Evolutionary conservation across 2,329 filamentous ascomycete genomes (phyloP), one percentile per base, ranked within the genome.

Genomic region (Claviceps pazoutovae): DNA sequence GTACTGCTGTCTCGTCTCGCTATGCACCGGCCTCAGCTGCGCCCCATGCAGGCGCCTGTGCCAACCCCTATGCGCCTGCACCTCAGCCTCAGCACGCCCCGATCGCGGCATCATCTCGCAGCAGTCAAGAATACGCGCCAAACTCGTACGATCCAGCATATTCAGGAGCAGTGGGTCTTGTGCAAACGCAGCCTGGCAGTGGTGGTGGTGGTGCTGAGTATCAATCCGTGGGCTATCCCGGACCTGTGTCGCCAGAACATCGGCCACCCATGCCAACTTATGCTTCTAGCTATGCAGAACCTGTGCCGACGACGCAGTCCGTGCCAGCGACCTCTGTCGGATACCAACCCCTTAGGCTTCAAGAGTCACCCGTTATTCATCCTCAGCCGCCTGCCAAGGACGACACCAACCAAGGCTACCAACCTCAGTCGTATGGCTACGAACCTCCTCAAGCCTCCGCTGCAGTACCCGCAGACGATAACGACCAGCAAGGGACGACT

Each of bases 391-490:
- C 60, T 39, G 37, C 43, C 36, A 26, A 53, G 26, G 55, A 61
- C 45, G 16, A 59, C 42, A 46, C 59, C 48, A 51, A 60, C 51
- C 59, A 64, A 51, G 64, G 61, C 4, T 76, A 75, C 53, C 72
- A 76, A 49, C 67, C 73, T 14, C 63, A 69, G 0, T 69, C 71
- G 3, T 76, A 76, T 51, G 75, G 74, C 5, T 80, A 77, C 54
- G 73, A 76, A 55, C 70, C 78, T 14, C 71, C 72, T 1, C 19
- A 44, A 23, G 8, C 19, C 1, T 62, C 68, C 52, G 41, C 57
- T 51, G 59, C 51, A 54, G 60, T 49, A 3, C 48, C 52, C 17
- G 54, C 57, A 11, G 51, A 55, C 30, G 53, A 55, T 23, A 52
- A 36, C 4, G 58, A 56, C 2, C 41, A 55, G 37, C 53, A 51